These are phyloP conservation scores for Penicillium antarcticum DNA, from an alignment of 495 filamentous ascomycete genomes.

Conservation along the genomic window DNA sequence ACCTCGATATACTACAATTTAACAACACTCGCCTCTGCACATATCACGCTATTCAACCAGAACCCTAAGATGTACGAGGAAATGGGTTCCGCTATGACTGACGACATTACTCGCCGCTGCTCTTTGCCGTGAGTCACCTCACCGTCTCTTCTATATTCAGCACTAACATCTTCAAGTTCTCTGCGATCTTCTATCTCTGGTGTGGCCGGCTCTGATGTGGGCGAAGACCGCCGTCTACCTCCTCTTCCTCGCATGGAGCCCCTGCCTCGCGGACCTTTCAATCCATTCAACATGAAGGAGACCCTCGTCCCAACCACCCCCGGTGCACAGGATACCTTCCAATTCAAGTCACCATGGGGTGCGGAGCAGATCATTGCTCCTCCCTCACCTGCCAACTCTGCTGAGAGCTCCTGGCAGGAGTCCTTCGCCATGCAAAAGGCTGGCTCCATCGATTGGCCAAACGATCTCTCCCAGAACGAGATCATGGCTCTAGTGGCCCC, in stretches of 20 bases:
- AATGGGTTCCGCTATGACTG: constrained; percentile 26
- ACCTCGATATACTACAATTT: not conserved
- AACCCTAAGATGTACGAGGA: constrained; percentile 31
- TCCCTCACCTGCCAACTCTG: constrained; percentile 43
- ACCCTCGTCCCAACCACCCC: constrained; percentile 35
- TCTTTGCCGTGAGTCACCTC: constrained; percentile 40
- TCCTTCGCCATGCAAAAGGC: constrained; percentile 30
- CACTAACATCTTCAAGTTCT: constrained; percentile 12
- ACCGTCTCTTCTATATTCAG: not conserved
- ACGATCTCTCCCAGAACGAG: constrained; percentile 31
- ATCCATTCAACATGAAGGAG: constrained; percentile 32
- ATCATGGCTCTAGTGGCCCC: constrained; percentile 39
- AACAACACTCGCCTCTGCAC: constrained; percentile 14
- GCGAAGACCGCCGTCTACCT: constrained; percentile 40
- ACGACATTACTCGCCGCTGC: constrained; percentile 33
- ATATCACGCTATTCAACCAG: constrained; percentile 16
- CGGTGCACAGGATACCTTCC: constrained; percentile 35
- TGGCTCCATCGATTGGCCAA: constrained; percentile 31
- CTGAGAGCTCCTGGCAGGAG: constrained; percentile 44
- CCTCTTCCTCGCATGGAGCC: constrained; percentile 43
- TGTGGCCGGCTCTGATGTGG: constrained; percentile 20
- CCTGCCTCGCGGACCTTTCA: constrained; percentile 42
- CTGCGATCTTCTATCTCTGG: constrained; percentile 16
- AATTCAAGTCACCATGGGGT: constrained; percentile 36
- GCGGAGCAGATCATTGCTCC: constrained; percentile 34